Evolutionary conservation across 2,329 filamentous ascomycete species (phyloP).

Genomic region (Colletotrichum godetiae): DNA sequence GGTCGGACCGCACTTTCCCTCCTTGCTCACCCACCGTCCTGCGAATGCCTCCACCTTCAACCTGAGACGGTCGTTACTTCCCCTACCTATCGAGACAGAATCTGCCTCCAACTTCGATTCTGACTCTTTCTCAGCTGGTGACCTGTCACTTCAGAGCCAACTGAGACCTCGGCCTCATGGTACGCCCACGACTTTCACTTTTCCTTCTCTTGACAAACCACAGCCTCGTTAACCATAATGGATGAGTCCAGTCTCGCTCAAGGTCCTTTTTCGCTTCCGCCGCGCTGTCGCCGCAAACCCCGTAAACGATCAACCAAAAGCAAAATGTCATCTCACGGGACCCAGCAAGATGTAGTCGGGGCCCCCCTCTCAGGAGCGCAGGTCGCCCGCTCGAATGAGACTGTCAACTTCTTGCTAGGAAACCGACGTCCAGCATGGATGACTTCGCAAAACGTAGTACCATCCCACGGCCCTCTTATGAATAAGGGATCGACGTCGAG

Average conservation of each 20-base stretch:
- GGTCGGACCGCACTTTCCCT: not conserved
- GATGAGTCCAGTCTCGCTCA: conserved; percentile 26
- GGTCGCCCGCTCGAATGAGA: conserved; percentile 54
- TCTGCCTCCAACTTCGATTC: not conserved
- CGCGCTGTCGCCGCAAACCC: conserved; percentile 20
- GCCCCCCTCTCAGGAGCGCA: conserved; percentile 38
- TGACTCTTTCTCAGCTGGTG: not conserved
- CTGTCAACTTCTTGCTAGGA: conserved; percentile 52
- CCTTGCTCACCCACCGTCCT: not conserved
- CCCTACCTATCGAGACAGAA: not conserved
- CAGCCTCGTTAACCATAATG: conserved; percentile 18
- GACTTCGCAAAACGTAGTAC: not conserved
- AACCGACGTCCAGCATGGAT: conserved; percentile 49
- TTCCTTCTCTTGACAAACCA: not conserved
- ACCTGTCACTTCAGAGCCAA: not conserved
- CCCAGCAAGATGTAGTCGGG: conserved; percentile 6
- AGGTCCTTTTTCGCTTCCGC: conserved; percentile 18
- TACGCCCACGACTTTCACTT: not conserved
- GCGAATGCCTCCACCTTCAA: not conserved
- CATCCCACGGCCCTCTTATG: not conserved
- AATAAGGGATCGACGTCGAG: not conserved
- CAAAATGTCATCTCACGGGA: conserved; percentile 12
- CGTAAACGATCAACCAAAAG: conserved; percentile 12
- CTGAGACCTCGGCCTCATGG: conserved; percentile 29
- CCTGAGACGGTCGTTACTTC: not conserved